Conservation (phyloP, 805 yeast species). For the Torulaspora indica region DNA sequence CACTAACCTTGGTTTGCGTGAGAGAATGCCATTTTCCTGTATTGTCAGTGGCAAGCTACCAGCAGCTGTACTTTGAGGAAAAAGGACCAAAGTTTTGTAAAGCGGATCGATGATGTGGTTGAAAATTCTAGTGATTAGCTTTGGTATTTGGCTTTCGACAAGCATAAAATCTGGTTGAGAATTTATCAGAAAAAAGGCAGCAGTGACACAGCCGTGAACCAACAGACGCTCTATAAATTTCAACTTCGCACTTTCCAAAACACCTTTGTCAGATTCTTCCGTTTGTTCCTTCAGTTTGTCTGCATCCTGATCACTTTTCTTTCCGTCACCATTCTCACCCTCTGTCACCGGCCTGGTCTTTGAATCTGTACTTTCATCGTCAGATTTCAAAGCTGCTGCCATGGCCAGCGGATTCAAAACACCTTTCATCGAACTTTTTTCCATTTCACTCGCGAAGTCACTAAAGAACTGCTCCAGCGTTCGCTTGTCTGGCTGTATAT, state of each 20-base stretch:
- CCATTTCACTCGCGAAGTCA: conserved; percentile 44
- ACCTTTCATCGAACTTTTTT: conserved; percentile 55
- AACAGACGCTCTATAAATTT: conserved; percentile 51
- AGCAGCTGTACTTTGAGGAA: not conserved
- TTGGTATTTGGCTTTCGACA: conserved; percentile 47
- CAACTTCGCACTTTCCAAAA: conserved; percentile 37
- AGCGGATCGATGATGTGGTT: conserved; percentile 49
- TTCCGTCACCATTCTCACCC: conserved; percentile 2
- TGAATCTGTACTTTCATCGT: conserved; percentile 36
- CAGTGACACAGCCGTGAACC: conserved; percentile 56
- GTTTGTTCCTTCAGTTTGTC: not conserved
- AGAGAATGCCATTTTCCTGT: conserved; percentile 19
- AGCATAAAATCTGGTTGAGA: conserved; percentile 58
- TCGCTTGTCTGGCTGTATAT: conserved; percentile 49
- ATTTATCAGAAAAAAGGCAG: conserved; percentile 54
- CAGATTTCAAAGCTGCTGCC: conserved; percentile 77
- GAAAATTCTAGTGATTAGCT: conserved; percentile 47
- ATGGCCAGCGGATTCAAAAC: conserved; percentile 76
- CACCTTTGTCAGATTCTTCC: conserved; percentile 12
- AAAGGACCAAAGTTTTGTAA: conserved; percentile 11
- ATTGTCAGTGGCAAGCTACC: conserved; percentile 9
- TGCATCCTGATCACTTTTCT: conserved; percentile 3
- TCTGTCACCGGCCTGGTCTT: conserved; percentile 6
- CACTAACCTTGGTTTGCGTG: conserved; percentile 20
- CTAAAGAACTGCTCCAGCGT: conserved; percentile 44